Evolutionary conservation across 2,329 filamentous ascomycete genomes (phyloP).

Genomic region (Curvularia lunata): DNA sequence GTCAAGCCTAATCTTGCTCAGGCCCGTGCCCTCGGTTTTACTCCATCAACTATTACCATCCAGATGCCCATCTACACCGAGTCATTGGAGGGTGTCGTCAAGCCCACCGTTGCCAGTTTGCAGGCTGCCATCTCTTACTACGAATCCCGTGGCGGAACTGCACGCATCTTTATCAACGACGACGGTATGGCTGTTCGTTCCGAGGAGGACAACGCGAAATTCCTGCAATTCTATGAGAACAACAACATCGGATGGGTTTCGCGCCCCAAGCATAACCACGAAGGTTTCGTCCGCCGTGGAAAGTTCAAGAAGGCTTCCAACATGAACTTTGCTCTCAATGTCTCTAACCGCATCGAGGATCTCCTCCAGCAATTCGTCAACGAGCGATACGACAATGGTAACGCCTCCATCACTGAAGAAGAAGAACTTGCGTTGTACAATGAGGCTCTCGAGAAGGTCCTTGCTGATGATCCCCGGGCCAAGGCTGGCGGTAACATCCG

Average conservation of each 20-base stretch:
- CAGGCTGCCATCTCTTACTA: constrained; percentile 66
- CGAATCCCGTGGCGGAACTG: constrained; percentile 63
- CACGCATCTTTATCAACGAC: constrained; percentile 71
- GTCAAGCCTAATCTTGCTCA: constrained; percentile 48
- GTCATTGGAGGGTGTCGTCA: constrained; percentile 74
- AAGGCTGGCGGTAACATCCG: constrained; percentile 83
- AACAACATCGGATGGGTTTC: constrained; percentile 58
- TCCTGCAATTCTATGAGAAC: constrained; percentile 55
- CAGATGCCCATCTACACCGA: constrained; percentile 90
- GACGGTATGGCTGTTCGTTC: constrained; percentile 68
- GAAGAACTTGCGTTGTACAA: constrained; percentile 41
- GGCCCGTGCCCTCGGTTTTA: constrained; percentile 63
- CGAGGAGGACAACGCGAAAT: constrained; percentile 51
- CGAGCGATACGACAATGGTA: constrained; percentile 26
- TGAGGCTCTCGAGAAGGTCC: constrained; percentile 63
- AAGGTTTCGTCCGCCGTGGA: constrained; percentile 35
- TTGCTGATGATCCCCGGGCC: constrained; percentile 71
- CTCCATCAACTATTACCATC: constrained; percentile 71
- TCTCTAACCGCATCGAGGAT: constrained; percentile 67
- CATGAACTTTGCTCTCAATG: constrained; percentile 72
- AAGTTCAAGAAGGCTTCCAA: constrained; percentile 62
- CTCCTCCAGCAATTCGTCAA: constrained; percentile 61
- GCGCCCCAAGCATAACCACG: constrained; percentile 51
- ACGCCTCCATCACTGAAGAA: constrained; percentile 38
- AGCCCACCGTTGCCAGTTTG: constrained; percentile 75